Evolutionary conservation across 495 filamentous ascomycete species (phyloP), one percentile per base, ranked within the genome.

Genomic region (Penicillium roqueforti): DNA sequence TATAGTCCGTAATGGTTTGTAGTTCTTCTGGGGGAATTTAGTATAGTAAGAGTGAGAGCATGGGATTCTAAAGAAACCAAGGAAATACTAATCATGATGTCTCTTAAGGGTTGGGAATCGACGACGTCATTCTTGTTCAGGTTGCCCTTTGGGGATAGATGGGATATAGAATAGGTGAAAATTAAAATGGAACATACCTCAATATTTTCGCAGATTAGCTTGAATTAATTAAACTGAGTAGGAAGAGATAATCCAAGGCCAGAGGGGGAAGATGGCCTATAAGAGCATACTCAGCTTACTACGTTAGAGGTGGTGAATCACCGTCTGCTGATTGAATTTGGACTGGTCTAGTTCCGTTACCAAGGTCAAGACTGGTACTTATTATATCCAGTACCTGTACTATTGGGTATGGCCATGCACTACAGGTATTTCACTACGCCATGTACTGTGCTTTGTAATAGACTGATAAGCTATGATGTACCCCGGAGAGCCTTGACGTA

Each of bases 91-190:
- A 43, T 37, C 3, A 38, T 36, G 20, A 11, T 52, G 25, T 19
- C n/a, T 2, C 11, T 16, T 36, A 8, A 5, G 14, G 36, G 52
- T 40, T 45, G 53, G 38, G 31, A 63, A 58, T 63, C 61, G 22
- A 56, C 48, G 61, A 63, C 61, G 61, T 63, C 61, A 63, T 63
- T 56, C 18, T 25, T 32, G 39, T 59, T 46, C 44, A 28, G 52
- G 11, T 43, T 49, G 34, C 31, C 13, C 3, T 18, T 49, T 28
- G 22, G 31, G 6, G 19, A 34, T 18, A 23, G 16, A 36, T 28
- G 32, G 14, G 1, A 29, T 19, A 18, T 1, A 32, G 22, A 46
- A 34, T 23, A 23, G 4, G 2, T 28, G 46, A 20, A 18, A 47
- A 20, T 23, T 16, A 14, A 13, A 43, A 23, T 16, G 32, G 11